Evolutionary conservation across 2,329 filamentous ascomycete species (phyloP), one percentile per base, ranked within the genome.

Genomic region (Fusarium chlamydosporum): DNA sequence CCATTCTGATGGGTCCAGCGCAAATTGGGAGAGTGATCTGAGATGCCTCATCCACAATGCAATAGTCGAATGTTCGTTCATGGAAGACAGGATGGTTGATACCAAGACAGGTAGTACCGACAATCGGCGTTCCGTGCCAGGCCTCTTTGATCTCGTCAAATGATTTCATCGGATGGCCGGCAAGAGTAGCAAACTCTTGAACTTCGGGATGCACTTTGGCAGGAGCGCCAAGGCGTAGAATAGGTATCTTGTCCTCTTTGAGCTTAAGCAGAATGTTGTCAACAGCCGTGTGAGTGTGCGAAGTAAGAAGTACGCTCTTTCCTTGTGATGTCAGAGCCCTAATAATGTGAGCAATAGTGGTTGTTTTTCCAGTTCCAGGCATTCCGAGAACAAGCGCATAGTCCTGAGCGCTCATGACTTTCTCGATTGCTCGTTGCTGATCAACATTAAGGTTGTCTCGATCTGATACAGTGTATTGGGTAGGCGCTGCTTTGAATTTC

Each of bases 221-320:
- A 4, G 89, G 83, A 2, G 92, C 91, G 7, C 96, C 96, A 1
- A 99, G 86, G n/a, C 96, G 90, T 35, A 99, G 82, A 51, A 97
- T 91, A 3, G 89, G 88, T 41, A 94, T 92, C 10, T 88, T 88
- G 70, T 95, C 92, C 23, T 91, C 83, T 53, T 91, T 91, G 56
- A 99, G 89, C 80, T 99, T 99, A 64, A 99, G 83, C 8, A 99
- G 82, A 72, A 99, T 99, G 71, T 99, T 99, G 86, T 99, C 96
- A 4, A 99, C 96, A 4, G 96, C 96, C 1, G 94, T 97, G 76
- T 99, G 96, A 0, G 96, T 99, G 78, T 98, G 98, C 0, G 94
- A 97, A 1, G 96, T 96, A 40, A 99, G 83, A 8, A 99, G 83
- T 15, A 99, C 94, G 57, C 92, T 97, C 81, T 98, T 98, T 12